Conservation (phyloP, 2,329 filamentous ascomycete genomes). For the Exophiala lecanii-corni region DNA sequence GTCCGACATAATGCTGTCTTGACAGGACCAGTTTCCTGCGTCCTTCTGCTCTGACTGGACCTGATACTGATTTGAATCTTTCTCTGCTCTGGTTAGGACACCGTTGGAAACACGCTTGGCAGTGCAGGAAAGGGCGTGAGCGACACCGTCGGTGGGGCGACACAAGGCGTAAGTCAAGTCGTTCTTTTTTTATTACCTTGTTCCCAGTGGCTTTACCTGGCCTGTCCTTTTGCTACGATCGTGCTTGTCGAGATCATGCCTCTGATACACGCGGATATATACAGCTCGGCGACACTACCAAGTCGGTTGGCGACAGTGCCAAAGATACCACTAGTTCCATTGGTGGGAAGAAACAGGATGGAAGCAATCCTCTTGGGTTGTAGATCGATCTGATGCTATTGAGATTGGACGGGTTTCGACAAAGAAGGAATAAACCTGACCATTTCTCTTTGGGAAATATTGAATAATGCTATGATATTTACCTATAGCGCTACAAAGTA, state of each 20-base stretch:
- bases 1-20: too few species aligned
- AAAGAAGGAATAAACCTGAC: too few species aligned
- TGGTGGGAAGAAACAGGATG: conserved; percentile 27
- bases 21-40: too few species aligned
- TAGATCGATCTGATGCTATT: conserved; percentile 3
- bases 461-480: too few species aligned
- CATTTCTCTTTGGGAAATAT: too few species aligned
- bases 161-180: conserved; percentile 16
- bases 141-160: conserved; percentile 25
- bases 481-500: too few species aligned
- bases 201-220: not conserved
- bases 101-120: conserved; percentile 30
- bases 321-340: conserved; percentile 16
- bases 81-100: conserved; percentile 10
- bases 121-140: conserved; percentile 30
- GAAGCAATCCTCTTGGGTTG: conserved; percentile 27
- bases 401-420: too few species aligned
- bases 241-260: too few species aligned
- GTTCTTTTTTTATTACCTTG: not conserved
- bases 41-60: not conserved
- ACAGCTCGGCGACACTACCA: conserved; percentile 22
- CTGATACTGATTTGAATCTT: not conserved
- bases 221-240: not conserved
- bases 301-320: conserved; percentile 15
- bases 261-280: too few species aligned